phyloP scores from a whole-genome alignment of 257 asterid genomes.

The Ilex asprella region DNA sequence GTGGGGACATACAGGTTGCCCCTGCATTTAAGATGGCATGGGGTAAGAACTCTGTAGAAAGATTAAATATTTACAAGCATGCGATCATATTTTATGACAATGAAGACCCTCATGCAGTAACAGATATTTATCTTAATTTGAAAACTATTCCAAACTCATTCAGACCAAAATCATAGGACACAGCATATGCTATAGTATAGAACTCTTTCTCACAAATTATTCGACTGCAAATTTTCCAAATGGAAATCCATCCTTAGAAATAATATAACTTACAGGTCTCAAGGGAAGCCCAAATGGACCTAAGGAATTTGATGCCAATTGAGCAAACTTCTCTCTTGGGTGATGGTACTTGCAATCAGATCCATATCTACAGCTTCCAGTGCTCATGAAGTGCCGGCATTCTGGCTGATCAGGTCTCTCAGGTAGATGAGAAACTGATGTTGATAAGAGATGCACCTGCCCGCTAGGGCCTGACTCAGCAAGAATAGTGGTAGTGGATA shows the following conservation, averaged over 20 bases:
- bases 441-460: constrained; percentile 7
- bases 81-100: too few species aligned
- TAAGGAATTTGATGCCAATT: constrained; percentile 29
- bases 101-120: too few species aligned
- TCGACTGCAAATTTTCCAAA: constrained; percentile 4
- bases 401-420: constrained; percentile 71
- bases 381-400: constrained; percentile 54
- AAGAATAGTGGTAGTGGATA: constrained; percentile 25
- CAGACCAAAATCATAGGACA: too few species aligned
- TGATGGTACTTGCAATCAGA: constrained; percentile 61
- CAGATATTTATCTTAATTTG: too few species aligned
- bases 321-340: constrained; percentile 47
- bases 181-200: too few species aligned
- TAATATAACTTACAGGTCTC: constrained; percentile 50
- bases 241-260: background rate
- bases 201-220: too few species aligned
- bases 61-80: too few species aligned
- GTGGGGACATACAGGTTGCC: constrained; percentile 40
- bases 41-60: too few species aligned
- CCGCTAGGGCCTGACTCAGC: constrained; percentile 33
- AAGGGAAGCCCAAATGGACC: constrained; percentile 65
- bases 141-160: too few species aligned
- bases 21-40: constrained; percentile 31
- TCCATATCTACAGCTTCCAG: constrained; percentile 64
- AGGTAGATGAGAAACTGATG: constrained; percentile 41